Evolutionary conservation across 495 filamentous ascomycete species (phyloP), one percentile per base, ranked within the genome.

Genomic region (Aspergillus panamensis): DNA sequence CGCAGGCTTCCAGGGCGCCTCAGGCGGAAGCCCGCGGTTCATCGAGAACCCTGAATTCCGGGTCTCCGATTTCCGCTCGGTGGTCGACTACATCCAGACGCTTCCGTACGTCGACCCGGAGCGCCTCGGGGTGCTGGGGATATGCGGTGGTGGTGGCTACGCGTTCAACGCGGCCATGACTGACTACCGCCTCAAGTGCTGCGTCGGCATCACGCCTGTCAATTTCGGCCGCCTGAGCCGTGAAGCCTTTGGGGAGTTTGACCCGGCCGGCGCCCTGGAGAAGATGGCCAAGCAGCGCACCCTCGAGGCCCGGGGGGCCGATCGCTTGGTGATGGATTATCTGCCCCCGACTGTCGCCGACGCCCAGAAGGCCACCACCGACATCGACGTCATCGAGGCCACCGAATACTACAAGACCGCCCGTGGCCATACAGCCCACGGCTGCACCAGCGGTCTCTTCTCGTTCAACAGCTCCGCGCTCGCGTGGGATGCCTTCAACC

Each of bases 61-160:
- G 13, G 71, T 64, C 13, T 68, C 71, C 45, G 73, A 73, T 33
- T 61, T 69, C 45, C 65, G 59, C 39, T 58, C 10, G n/a, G 72
- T 71, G 1, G 71, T 72, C 49, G 57, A 61, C 40, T 74, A 68
- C 62, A 57, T 74, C 33, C 64, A 66, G 39, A 61, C 61, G 8
- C 65, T 65, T 6, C 58, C 62, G 12, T 60, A 66, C 16, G 71
- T 74, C 21, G 70, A 74, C 21, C 2, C 59, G 8, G 59, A 69
- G 39, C 55, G 61, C 1, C 71, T 76, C 33, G 71, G 71, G 0
- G 71, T 65, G 8, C 62, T 76, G 1, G 73, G 73, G 12, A 69
- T 76, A 48, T 76, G 71, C 55, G 73, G 60, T 48, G 64, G 64
- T 13, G 70, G 70, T 35, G 69, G 65, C 40, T 73, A 71, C 35